Percentiles rank a stretch among this genome's conserved stretches.
Conservation (phyloP, 176 grass and related monocot species). For the Hyparrhenia diplandra region DNA sequence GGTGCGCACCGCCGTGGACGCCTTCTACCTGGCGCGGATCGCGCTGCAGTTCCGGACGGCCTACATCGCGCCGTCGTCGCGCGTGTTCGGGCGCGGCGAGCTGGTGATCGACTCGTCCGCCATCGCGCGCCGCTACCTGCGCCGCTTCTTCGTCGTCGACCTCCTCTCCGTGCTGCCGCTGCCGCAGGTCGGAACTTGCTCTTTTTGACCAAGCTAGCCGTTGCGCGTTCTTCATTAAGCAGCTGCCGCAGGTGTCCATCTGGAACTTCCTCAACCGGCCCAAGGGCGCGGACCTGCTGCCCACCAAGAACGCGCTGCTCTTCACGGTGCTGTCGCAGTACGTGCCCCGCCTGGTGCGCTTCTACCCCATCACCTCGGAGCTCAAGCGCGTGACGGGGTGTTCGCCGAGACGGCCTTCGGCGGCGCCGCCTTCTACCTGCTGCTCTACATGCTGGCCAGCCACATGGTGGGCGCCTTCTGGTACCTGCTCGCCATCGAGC, state of each 20-base stretch:
- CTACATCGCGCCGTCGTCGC: slow-evolving; percentile 82
- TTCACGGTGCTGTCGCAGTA: slow-evolving; percentile 60
- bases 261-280: slow-evolving; percentile 50
- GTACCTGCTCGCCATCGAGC: slow-evolving; percentile 75
- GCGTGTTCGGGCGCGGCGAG: slow-evolving; percentile 90
- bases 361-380: slow-evolving; percentile 68
- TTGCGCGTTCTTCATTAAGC: no score
- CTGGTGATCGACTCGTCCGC: slow-evolving; percentile 56
- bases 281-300: slow-evolving; percentile 38
- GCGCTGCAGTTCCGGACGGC: slow-evolving; percentile 78
- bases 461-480: slow-evolving; percentile 89
- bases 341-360: slow-evolving; percentile 54
- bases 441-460: slow-evolving; percentile 83
- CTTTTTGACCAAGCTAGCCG: no score
- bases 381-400: slow-evolving; percentile 63
- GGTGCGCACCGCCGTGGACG: slow-evolving; percentile 58
- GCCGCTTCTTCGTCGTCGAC: slow-evolving; percentile 63
- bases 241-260: slow-evolving; percentile 66
- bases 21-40: slow-evolving; percentile 69
- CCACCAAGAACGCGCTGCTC: slow-evolving; percentile 59
- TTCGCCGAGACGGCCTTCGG: slow-evolving; percentile 72
- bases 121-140: slow-evolving; percentile 64
- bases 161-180: slow-evolving; percentile 62
- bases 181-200: no score
- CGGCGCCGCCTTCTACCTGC: slow-evolving; percentile 72